Evolutionary conservation across 2,329 filamentous ascomycete species (phyloP).

Genomic region (Colletotrichum musae): DNA sequence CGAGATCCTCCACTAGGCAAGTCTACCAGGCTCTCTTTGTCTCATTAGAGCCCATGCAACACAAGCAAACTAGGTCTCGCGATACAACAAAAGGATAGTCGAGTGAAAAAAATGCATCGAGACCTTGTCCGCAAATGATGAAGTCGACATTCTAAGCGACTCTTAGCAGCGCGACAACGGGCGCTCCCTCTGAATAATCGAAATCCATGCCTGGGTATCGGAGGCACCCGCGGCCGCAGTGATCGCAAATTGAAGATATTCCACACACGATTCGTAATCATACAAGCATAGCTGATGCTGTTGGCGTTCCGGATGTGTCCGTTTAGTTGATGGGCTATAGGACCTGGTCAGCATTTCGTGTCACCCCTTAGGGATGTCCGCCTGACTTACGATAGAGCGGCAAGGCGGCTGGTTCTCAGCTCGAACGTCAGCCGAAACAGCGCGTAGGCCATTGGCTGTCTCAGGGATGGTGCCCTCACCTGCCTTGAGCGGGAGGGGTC

Average conservation of each 20-base stretch:
- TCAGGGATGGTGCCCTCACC: constrained; percentile 44
- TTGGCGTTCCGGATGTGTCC: neutral
- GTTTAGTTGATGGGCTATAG: constrained; percentile 26
- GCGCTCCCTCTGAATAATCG: constrained; percentile 13
- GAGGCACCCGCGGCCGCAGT: constrained; percentile 1
- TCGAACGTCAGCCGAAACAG: constrained; percentile 51
- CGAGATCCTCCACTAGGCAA: neutral
- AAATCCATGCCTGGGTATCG: constrained; percentile 15
- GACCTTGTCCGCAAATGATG: neutral
- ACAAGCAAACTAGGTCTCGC: neutral
- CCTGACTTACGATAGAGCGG: constrained; percentile 18
- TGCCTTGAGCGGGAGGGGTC: constrained; percentile 47
- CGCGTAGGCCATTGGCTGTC: constrained; percentile 35
- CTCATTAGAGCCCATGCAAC: neutral
- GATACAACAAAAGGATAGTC: neutral
- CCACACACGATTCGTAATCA: constrained; percentile 17
- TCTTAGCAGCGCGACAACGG: neutral
- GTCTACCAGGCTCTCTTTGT: neutral
- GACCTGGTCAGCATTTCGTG: neutral
- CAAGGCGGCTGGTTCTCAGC: constrained; percentile 62
- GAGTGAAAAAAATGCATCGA: neutral
- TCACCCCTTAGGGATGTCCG: too few relatives aligned
- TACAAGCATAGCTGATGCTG: constrained; percentile 25
- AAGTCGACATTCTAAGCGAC: constrained; percentile 10
- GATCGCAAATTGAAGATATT: constrained; percentile 22